Conservation (phyloP, 1,284 basidiomycete genomes). For the Trichosporon sp. region DNA sequence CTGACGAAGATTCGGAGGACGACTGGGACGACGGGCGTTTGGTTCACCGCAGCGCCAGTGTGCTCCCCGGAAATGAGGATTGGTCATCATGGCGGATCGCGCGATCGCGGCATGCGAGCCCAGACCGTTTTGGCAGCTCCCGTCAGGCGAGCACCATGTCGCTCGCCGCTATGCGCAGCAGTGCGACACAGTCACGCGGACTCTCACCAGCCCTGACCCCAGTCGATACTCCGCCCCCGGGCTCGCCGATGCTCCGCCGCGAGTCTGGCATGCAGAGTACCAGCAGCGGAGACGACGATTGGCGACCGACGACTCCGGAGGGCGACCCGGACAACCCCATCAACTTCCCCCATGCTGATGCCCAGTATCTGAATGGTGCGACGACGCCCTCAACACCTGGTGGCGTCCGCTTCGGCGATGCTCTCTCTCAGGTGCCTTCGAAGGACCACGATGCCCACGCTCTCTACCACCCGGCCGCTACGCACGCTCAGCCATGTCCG, state of each 20-base stretch:
- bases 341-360: slow-evolving; percentile 1
- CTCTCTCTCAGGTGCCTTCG: background rate
- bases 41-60: slow-evolving; percentile 29
- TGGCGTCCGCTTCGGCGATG: background rate
- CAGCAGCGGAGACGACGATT: slow-evolving; percentile 5
- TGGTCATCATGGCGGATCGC: slow-evolving; percentile 19
- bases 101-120: slow-evolving; percentile 20
- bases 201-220: slow-evolving; percentile 47
- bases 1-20: slow-evolving; percentile 36
- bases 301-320: slow-evolving; percentile 1
- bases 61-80: slow-evolving; percentile 31
- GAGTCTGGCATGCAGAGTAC: background rate
- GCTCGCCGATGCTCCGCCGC: background rate
- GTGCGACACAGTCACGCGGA: slow-evolving; percentile 26
- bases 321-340: slow-evolving; percentile 2
- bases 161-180: slow-evolving; percentile 3
- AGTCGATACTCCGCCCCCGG: background rate
- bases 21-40: slow-evolving; percentile 18
- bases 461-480: slow-evolving; percentile 16
- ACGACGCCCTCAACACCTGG: background rate
- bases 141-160: background rate
- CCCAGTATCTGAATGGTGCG: background rate
- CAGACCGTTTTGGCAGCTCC: background rate
- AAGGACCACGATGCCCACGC: background rate
- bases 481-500: slow-evolving; percentile 1